These are phyloP conservation scores for Cucurbita argyrosperma DNA, from an alignment of 306 rosid genomes.

Conservation along the genomic window DNA sequence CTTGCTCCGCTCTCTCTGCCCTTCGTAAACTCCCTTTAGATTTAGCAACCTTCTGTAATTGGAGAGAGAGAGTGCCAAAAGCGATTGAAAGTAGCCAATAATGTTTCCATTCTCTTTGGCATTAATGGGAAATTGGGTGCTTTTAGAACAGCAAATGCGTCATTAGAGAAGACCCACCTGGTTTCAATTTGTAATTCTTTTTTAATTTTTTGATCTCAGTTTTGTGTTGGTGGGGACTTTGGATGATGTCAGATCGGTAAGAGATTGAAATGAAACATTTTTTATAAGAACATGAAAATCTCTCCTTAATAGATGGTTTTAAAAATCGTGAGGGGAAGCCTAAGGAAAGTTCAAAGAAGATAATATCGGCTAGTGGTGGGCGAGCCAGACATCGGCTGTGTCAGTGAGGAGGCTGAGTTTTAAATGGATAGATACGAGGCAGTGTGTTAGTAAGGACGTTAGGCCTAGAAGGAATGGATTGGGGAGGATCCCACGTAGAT, in stretches of 20 bases:
- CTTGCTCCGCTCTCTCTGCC: constrained; percentile 4
- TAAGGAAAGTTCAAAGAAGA: rapidly evolving
- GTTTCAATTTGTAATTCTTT: background rate
- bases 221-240: background rate
- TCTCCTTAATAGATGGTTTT: no score
- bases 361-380: no score
- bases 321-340: no score
- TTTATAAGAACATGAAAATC: no score
- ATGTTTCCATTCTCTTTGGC: background rate
- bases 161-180: background rate
- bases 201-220: background rate
- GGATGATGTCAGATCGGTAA: no score
- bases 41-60: constrained; percentile 15
- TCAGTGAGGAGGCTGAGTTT: no score
- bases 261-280: no score
- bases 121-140: background rate
- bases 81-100: background rate
- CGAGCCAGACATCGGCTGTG: no score
- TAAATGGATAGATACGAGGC: no score
- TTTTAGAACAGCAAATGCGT: background rate
- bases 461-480: no score
- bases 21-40: constrained; percentile 15
- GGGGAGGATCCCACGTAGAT: no score
- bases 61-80: background rate
- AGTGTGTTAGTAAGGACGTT: no score